Evolutionary conservation across 2,329 filamentous ascomycete genomes (phyloP), one percentile per base, ranked within the genome.

Genomic region (Colletotrichum sp.): DNA sequence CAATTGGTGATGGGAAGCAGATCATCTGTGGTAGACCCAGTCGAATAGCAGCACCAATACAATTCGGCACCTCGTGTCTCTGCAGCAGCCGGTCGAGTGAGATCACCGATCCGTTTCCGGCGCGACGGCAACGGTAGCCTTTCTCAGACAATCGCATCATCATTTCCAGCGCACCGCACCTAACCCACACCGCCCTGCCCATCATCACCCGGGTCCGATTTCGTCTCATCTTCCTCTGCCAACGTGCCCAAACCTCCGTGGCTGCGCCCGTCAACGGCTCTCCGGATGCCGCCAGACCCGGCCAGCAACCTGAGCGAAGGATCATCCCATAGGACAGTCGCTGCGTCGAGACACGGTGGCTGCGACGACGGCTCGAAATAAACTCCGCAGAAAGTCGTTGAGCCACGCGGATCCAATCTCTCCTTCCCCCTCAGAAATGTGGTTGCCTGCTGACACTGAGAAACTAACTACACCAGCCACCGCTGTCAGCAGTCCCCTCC

Each of bases 311-410:
- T 59, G 21, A 21, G 3, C 48, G 16, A 66, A 68, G 48, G 32
- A 58, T 58, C 65, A 9, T 38, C 21, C 14, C 52, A 59, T 2
- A 30, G 30, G 9, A 28, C 32, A 2, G 30, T 38, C 52, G 26
- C 8, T 36, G 43, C 0, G 32, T 59, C 32, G 6, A 38, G n/a
- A 58, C 4, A 21, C 10, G 32, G 32, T 30, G 34, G 58, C 71
- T 70, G 59, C 66, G 38, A 74, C 67, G 55, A 58, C 67, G 67
- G 71, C 67, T 70, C 28, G 28, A 71, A 71, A 71, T 59, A 66
- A 71, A 38, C 52, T 55, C 43, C 2, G 43, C 43, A 52, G 43
- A 52, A 52, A 52, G 43, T 52, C 26, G 67, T 65, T 36, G 48
- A 71, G 71, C 71, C 71, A 52, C 59, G 18, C 52, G 61, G 36